These are phyloP conservation scores for Podaxis mareebaensis DNA, from an alignment of 768 basidiomycete genomes.

Conservation along the genomic window DNA sequence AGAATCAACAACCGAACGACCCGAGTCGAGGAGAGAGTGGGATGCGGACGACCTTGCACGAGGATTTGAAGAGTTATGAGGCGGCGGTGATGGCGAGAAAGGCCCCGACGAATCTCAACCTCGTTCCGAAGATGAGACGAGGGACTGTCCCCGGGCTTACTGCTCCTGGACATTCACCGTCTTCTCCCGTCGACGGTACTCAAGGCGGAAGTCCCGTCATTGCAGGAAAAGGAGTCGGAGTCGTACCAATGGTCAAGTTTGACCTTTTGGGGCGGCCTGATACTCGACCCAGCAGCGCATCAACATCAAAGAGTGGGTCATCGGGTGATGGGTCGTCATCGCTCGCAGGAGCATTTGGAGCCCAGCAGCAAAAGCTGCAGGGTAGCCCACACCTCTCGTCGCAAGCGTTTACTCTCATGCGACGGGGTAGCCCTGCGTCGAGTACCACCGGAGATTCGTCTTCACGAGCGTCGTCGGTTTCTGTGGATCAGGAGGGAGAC, in stretches of 20 bases:
- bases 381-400: slow-evolving; percentile 22
- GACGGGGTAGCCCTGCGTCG: slow-evolving; percentile 23
- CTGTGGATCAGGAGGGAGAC: slow-evolving; percentile 27
- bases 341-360: slow-evolving; percentile 42
- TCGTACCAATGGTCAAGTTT: slow-evolving; percentile 2
- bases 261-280: not conserved
- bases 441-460: slow-evolving; percentile 15
- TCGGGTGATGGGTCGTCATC: slow-evolving; percentile 30
- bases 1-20: slow-evolving; percentile 19
- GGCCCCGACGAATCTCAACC: slow-evolving; percentile 57
- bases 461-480: slow-evolving; percentile 33
- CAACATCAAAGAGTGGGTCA: slow-evolving; percentile 34
- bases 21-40: slow-evolving; percentile 26
- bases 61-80: slow-evolving; percentile 73
- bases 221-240: slow-evolving; percentile 1
- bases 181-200: not conserved
- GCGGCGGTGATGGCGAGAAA: slow-evolving; percentile 73
- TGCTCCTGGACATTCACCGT: not conserved
- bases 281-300: slow-evolving; percentile 26
- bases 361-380: slow-evolving; percentile 8
- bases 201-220: slow-evolving; percentile 9
- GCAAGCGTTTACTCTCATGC: slow-evolving; percentile 21
- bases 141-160: slow-evolving; percentile 15
- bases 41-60: slow-evolving; percentile 43
- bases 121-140: slow-evolving; percentile 45